A percentile compares a stretch with the other conserved stretches of the same genome.
Conservation (phyloP, 2,329 filamentous ascomycete genomes). For the Colletotrichum sidae region DNA sequence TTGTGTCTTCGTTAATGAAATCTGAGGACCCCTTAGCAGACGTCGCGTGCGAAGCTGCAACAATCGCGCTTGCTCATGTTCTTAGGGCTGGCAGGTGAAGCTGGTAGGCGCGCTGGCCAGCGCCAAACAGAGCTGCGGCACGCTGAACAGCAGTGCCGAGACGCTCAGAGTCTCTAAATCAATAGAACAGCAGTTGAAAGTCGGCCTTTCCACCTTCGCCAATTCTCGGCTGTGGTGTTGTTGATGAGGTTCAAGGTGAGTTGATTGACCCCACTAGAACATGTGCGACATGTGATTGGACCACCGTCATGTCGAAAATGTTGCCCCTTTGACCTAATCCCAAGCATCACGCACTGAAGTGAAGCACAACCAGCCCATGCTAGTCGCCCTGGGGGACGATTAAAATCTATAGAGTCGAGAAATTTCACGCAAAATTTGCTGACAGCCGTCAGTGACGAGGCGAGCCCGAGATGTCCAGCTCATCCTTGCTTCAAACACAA, state of each 20-base stretch:
- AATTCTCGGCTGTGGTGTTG: slow-evolving; percentile 3
- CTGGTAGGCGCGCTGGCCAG: slow-evolving; percentile 14
- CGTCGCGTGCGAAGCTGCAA: slow-evolving; percentile 1
- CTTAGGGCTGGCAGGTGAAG: slow-evolving; percentile 2
- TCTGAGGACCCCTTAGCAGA: too few species aligned
- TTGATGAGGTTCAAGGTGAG: slow-evolving; percentile 25
- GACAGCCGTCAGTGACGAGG: too few species aligned
- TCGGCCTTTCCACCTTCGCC: not conserved
- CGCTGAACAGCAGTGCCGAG: not conserved
- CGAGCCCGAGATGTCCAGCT: too few species aligned
- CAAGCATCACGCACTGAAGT: not conserved
- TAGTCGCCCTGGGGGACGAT: too few species aligned
- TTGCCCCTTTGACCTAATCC: not conserved
- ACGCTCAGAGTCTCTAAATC: too few species aligned
- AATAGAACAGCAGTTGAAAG: too few species aligned
- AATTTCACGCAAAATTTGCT: not conserved
- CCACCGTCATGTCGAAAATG: not conserved
- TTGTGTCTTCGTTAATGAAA: too few species aligned
- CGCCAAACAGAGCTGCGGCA: not conserved
- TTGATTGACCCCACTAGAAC: slow-evolving; percentile 10
- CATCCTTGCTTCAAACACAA: too few species aligned
- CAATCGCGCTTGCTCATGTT: slow-evolving; percentile 20
- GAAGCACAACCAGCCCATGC: not conserved
- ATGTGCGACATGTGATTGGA: slow-evolving; percentile 21
- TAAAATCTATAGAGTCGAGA: too few species aligned